Conservation (phyloP, 2,329 filamentous ascomycete species). For the Bertia moriformis region DNA sequence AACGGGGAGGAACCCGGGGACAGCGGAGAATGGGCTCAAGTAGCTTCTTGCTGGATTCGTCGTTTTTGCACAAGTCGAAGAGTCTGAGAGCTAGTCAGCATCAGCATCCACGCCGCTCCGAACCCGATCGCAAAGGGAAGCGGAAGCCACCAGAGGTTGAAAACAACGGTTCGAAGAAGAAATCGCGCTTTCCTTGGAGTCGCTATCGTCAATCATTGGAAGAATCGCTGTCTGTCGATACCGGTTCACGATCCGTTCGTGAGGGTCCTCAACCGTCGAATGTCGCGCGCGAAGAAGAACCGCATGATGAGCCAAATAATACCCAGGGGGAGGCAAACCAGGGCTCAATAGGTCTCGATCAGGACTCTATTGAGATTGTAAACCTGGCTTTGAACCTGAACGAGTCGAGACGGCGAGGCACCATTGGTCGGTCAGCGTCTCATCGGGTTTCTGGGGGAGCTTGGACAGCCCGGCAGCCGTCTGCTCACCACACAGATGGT, state of each 20-base stretch:
- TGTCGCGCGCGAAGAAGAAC: not conserved
- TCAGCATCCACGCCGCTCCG: not conserved
- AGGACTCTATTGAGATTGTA: not conserved
- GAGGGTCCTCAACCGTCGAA: not conserved
- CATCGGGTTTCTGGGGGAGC: not conserved
- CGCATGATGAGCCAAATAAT: not conserved
- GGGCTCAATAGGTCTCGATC: not conserved
- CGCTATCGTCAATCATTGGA: not conserved
- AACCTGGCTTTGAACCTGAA: slow-evolving; percentile 1
- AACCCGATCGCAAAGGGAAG: not conserved
- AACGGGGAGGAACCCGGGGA: slow-evolving; percentile 8
- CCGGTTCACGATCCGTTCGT: not conserved
- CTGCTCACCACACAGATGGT: not conserved
- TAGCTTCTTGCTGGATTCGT: not conserved
- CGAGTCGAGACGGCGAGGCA: not conserved
- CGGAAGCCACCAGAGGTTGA: not conserved
- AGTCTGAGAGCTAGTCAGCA: not conserved
- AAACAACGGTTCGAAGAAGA: not conserved
- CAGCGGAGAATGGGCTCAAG: slow-evolving; percentile 4
- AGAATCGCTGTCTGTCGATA: no score
- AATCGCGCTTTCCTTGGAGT: not conserved
- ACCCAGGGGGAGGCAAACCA: not conserved
- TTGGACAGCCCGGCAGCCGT: no score
- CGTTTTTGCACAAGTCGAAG: not conserved
- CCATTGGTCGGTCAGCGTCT: not conserved